These are phyloP conservation scores for Mortierella sp. DNA, from an alignment of 371 early-diverging fungal species.

Conservation along the genomic window DNA sequence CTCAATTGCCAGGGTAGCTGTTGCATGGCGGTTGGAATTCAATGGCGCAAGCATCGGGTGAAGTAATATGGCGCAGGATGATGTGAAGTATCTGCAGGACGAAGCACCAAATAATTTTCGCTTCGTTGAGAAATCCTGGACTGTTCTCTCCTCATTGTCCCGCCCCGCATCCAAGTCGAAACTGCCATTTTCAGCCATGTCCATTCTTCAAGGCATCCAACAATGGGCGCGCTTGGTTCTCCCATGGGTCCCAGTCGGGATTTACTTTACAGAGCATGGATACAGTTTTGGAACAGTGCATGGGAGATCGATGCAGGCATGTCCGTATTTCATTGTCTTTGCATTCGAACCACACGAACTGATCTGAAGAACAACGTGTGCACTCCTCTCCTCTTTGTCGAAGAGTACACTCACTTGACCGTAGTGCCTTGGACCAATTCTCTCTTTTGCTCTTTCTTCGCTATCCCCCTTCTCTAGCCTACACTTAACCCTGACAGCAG, in stretches of 20 bases:
- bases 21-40: too few species aligned
- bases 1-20: too few species aligned
- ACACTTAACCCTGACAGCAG: slow-evolving; percentile 92
- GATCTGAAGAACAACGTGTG: not conserved
- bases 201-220: slow-evolving; percentile 3
- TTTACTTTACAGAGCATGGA: slow-evolving; percentile 70
- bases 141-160: too few species aligned
- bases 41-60: too few species aligned
- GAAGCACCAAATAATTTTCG: too few species aligned
- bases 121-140: too few species aligned
- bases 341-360: not conserved
- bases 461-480: slow-evolving; percentile 58
- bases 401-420: not conserved
- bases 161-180: too few species aligned
- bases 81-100: too few species aligned
- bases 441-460: slow-evolving; percentile 1
- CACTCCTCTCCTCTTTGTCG: not conserved
- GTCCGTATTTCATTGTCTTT: not conserved
- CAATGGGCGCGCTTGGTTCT: slow-evolving; percentile 22
- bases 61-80: too few species aligned
- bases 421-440: slow-evolving; percentile 1
- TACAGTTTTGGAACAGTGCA: slow-evolving; percentile 67
- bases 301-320: slow-evolving; percentile 81
- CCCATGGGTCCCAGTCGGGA: slow-evolving; percentile 69
- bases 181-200: too few species aligned